Evolutionary conservation across 495 filamentous ascomycete species (phyloP).

Genomic region (Barbatosphaeria neglecta): DNA sequence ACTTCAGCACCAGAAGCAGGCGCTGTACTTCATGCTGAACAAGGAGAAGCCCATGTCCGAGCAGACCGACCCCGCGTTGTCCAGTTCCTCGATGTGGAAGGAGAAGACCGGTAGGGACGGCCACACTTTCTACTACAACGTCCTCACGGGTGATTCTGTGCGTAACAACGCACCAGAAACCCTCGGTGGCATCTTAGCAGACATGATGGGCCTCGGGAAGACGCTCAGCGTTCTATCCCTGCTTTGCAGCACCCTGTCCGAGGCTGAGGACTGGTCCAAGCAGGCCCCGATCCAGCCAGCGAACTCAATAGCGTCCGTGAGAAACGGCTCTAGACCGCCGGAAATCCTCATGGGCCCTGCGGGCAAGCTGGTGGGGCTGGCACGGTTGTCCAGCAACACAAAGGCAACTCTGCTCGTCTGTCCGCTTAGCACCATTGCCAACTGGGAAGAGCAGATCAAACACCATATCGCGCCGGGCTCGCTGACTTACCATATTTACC

Average conservation of each 20-base stretch:
- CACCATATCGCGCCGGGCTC: conserved; percentile 55
- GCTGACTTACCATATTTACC: conserved; percentile 66
- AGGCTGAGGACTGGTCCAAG: conserved; percentile 47
- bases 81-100: conserved; percentile 71
- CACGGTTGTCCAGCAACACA: conserved; percentile 50
- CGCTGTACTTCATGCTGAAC: conserved; percentile 74
- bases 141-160: conserved; percentile 64
- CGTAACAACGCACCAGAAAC: conserved; percentile 55
- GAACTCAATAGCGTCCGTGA: conserved; percentile 24
- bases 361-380: conserved; percentile 19
- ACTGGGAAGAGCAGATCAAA: conserved; percentile 85
- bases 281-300: conserved; percentile 26
- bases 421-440: conserved; percentile 77
- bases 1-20: conserved; percentile 84
- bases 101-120: conserved; percentile 39
- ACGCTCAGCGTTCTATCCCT: conserved; percentile 81
- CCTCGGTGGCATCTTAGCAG: conserved; percentile 82
- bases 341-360: conserved; percentile 19
- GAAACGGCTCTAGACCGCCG: conserved; percentile 22
- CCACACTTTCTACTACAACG: conserved; percentile 54
- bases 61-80: conserved; percentile 31
- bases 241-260: conserved; percentile 46
- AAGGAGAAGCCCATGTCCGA: conserved; percentile 48
- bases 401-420: conserved; percentile 81
- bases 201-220: conserved; percentile 98